Conservation (phyloP, 2,329 filamentous ascomycete genomes). For the Neofusicoccum parvum region DNA sequence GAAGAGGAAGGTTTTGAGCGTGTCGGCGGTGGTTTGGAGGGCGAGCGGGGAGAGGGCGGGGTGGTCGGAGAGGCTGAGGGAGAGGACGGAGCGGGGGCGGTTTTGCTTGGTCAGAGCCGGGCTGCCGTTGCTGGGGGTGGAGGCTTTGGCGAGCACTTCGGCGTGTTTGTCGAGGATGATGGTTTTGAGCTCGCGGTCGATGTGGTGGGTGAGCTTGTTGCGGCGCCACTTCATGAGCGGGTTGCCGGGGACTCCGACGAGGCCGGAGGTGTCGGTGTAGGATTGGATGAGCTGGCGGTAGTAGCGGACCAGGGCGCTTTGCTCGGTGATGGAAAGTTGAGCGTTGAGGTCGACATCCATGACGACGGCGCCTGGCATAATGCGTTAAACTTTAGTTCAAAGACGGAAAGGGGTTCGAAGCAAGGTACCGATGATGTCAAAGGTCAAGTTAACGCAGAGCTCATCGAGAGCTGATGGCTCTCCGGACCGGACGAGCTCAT, state of each 20-base stretch:
- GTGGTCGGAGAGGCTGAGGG: conserved; percentile 17
- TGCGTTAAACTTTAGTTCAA: background rate
- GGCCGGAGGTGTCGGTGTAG: background rate
- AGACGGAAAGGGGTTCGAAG: background rate
- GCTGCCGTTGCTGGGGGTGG: background rate
- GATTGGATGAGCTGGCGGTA: conserved; percentile 21
- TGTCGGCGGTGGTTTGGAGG: conserved; percentile 23
- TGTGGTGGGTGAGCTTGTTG: conserved; percentile 22
- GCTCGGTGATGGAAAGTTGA: background rate
- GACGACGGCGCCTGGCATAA: background rate
- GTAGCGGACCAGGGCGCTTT: conserved; percentile 13
- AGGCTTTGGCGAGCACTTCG: conserved; percentile 15
- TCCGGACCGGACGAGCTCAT: background rate
- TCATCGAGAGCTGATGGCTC: background rate
- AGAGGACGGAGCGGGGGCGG: conserved; percentile 10
- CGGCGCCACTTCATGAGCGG: conserved; percentile 5
- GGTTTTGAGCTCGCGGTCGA: conserved; percentile 25
- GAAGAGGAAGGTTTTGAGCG: conserved; percentile 36
- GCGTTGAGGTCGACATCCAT: conserved; percentile 17
- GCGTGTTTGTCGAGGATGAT: conserved; percentile 25
- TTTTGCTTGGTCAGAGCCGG: background rate
- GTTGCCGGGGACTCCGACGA: background rate
- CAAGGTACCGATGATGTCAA: conserved; percentile 17
- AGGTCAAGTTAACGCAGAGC: conserved; percentile 11
- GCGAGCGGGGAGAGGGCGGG: conserved; percentile 20